A percentile compares a stretch with the other conserved stretches of the same genome.
phyloP scores from a whole-genome alignment of 2,329 filamentous ascomycete genomes.

The Colletotrichum neosansevieriae region DNA sequence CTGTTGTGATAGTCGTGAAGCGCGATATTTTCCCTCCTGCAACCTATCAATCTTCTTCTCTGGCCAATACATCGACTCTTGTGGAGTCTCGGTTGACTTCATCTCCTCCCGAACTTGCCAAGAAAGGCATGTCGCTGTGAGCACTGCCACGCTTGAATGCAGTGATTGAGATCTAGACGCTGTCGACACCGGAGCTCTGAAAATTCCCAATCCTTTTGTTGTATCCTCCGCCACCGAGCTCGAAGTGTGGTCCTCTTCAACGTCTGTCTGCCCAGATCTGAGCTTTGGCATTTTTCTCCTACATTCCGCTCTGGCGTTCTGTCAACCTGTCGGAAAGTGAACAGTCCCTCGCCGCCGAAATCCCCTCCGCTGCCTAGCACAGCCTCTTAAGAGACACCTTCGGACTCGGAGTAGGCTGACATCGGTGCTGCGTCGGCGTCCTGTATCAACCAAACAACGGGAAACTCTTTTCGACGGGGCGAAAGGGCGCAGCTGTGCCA shows the following conservation, averaged over 20 bases:
- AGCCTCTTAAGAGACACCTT: conserved; percentile 9
- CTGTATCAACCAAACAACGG: conserved; percentile 1
- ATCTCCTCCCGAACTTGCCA: conserved; percentile 34
- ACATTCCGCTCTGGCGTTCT: not conserved
- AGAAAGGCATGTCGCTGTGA: conserved; percentile 40
- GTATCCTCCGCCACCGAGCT: not conserved
- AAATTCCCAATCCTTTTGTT: conserved; percentile 1
- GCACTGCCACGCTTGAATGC: conserved; percentile 35
- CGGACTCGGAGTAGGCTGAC: conserved; percentile 10
- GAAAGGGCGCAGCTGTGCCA: conserved; percentile 26
- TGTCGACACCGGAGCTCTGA: conserved; percentile 15
- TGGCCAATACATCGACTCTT: conserved; percentile 13
- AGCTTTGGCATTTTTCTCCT: not conserved
- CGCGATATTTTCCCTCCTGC: conserved; percentile 26
- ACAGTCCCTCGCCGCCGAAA: conserved; percentile 15
- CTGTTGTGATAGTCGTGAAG: conserved; percentile 31
- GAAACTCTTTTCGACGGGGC: conserved; percentile 34
- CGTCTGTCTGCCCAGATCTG: conserved; percentile 9
- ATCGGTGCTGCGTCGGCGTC: not conserved
- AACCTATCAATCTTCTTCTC: conserved; percentile 24
- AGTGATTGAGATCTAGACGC: not conserved
- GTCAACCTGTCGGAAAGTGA: not conserved
- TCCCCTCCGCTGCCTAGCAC: conserved; percentile 29
- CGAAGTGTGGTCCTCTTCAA: conserved; percentile 2
- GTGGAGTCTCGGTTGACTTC: conserved; percentile 36